Evolutionary conservation across 495 filamentous ascomycete species (phyloP).

Genomic region (Penicillium dipodomyicola): DNA sequence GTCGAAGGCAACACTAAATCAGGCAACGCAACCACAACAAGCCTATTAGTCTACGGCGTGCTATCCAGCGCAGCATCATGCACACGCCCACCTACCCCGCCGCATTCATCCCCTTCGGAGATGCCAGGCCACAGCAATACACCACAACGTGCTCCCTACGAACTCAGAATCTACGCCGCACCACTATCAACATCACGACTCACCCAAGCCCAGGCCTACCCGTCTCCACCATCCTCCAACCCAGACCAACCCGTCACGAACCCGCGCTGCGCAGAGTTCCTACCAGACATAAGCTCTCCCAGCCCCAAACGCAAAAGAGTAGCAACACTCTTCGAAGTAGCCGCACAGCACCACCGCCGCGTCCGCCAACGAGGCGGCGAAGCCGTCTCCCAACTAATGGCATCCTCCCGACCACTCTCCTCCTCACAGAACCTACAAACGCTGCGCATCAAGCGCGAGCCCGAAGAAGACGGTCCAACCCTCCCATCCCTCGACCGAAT

Average conservation of each 20-base stretch:
- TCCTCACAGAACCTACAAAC: constrained; percentile 37
- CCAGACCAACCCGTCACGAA: constrained; percentile 12
- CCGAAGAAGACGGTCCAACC: constrained; percentile 34
- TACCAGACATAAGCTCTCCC: constrained; percentile 42
- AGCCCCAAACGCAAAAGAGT: constrained; percentile 56
- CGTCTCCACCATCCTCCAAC: constrained; percentile 29
- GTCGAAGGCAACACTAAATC: constrained; percentile 27
- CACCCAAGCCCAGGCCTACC: constrained; percentile 36
- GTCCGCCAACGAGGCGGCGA: constrained; percentile 55
- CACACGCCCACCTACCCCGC: constrained; percentile 46
- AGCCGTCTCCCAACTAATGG: constrained; percentile 56
- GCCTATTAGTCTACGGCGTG: constrained; percentile 56
- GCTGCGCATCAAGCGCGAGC: constrained; percentile 41
- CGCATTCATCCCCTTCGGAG: constrained; percentile 42
- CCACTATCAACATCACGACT: constrained; percentile 38
- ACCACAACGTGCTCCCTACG: constrained; percentile 20
- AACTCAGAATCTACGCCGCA: constrained; percentile 43
- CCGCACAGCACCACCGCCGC: constrained; percentile 54
- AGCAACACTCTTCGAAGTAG: constrained; percentile 57
- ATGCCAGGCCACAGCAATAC: constrained; percentile 16
- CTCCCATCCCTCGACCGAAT: constrained; percentile 36
- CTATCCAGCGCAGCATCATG: constrained; percentile 31
- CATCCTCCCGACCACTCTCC: constrained; percentile 34
- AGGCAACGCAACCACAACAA: constrained; percentile 38
- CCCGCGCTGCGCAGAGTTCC: constrained; percentile 37